Evolutionary conservation across 352 stramenopile species (phyloP), one percentile per base, ranked within the genome.

Genomic region (Globisporangium alternatum): DNA sequence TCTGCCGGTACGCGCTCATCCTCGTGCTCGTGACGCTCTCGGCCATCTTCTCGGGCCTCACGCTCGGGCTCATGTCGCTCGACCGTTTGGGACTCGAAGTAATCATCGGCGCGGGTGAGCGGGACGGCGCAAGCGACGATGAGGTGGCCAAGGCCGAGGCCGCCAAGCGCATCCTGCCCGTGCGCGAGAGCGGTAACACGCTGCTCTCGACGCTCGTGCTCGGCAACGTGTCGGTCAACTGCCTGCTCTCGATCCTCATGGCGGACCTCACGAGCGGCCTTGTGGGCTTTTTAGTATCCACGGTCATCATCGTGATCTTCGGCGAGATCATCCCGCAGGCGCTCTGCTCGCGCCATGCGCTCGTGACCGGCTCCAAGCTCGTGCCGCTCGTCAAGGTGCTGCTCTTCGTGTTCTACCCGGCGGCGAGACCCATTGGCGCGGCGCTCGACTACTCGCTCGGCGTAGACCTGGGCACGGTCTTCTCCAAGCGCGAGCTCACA

Each of bases 11-110:
- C 54, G 21, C 49, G 9, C 57, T 67, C 9, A 89, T 93, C 59
- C 28, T 88, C 5, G 8, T 89, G 19, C 85, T 96, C 6, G 75
- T 96, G 19, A 55, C 65, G 12, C 77, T 99, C 64, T 98, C 96
- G 8, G 92, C 86, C 39, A 83, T 98, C 28, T 98, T 98, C 64
- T 97, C 83, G 19, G 97, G 97, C 4, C 76, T 99, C 15, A 99
- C 96, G 21, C 82, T 99, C 19, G 97, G 97, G 0, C 82, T 99
- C 56, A 96, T 99, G 83, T 95, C 93, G 15, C 82, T 99, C 25
- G 97, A 99, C 76, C 96, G 95, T 60, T 98, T 96, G 8, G 97
- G 93, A 49, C 81, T 99, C 10, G 90, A 99, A 67, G 98, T 99
- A 56, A 88, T 98, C 33, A 96, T 98, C 68, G 79, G 85, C 12